Evolutionary conservation across 2,329 filamentous ascomycete species (phyloP).

Genomic region (Septoria petroselini): DNA sequence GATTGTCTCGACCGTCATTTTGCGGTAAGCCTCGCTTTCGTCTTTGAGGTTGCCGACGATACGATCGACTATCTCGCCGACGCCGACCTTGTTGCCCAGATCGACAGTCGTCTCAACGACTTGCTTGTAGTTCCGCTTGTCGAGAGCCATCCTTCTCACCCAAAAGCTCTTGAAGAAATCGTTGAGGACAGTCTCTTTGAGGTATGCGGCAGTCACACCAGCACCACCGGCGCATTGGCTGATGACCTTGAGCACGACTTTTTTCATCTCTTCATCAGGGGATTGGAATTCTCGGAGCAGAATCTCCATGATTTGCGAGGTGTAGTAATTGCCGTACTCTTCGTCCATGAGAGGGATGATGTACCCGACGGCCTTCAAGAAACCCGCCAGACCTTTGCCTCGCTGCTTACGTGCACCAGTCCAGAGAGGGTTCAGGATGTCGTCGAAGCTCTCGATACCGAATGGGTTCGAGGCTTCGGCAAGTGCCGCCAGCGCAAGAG

Average conservation of each 20-base stretch:
- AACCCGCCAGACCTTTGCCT: conserved; percentile 91
- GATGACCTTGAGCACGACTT: conserved; percentile 95
- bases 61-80: conserved; percentile 87
- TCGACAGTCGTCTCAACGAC: conserved; percentile 98
- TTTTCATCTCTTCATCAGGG: conserved; percentile 99
- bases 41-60: conserved; percentile 96
- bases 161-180: conserved; percentile 99
- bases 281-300: conserved; percentile 92
- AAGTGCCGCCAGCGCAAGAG: conserved; percentile 87
- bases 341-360: conserved; percentile 99
- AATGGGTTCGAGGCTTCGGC: conserved; percentile 97
- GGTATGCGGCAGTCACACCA: conserved; percentile 88
- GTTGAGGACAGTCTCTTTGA: conserved; percentile 90
- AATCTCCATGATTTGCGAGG: conserved; percentile 98
- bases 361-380: conserved; percentile 94
- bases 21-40: conserved; percentile 94
- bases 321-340: conserved; percentile 99
- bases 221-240: conserved; percentile 93
- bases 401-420: conserved; percentile 93
- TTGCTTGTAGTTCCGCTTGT: conserved; percentile 96
- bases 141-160: conserved; percentile 93
- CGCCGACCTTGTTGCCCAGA: conserved; percentile 95
- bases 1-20: conserved; percentile 98
- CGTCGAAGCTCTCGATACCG: conserved; percentile 98
- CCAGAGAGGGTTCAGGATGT: conserved; percentile 96